A percentile compares a stretch with the other conserved stretches of the same genome.
Conservation (phyloP, 2,329 filamentous ascomycete genomes). For the Xylaria sp. region DNA sequence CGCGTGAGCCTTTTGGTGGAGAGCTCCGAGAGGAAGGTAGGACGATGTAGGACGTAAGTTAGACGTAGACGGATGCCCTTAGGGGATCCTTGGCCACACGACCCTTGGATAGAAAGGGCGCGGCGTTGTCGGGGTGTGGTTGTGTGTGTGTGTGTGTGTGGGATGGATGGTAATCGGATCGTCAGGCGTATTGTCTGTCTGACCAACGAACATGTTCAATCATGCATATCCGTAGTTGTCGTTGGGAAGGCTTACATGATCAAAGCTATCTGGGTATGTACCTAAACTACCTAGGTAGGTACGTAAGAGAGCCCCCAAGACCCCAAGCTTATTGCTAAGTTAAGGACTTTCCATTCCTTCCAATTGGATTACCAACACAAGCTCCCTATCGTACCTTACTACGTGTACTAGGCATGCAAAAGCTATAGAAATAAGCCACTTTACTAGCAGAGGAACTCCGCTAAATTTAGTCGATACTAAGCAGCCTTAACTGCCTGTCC, state of each 20-base stretch:
- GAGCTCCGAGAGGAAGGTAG: slow-evolving; percentile 23
- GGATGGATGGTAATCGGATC: not conserved
- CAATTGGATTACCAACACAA: slow-evolving; percentile 10
- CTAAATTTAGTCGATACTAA: not conserved
- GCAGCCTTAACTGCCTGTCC: not conserved
- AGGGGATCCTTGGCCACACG: slow-evolving; percentile 6
- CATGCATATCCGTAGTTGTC: slow-evolving; percentile 6
- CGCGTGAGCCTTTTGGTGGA: slow-evolving; percentile 16
- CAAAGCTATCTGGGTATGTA: not conserved
- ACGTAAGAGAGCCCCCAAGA: not conserved
- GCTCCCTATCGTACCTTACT: not conserved
- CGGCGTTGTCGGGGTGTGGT: not conserved
- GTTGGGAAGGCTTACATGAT: not conserved
- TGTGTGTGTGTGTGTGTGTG: slow-evolving; percentile 1
- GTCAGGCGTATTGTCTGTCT: slow-evolving; percentile 16
- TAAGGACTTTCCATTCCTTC: slow-evolving; percentile 8
- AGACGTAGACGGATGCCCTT: not conserved
- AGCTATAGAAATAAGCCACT: slow-evolving; percentile 4
- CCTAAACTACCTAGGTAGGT: not conserved
- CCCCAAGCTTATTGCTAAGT: slow-evolving; percentile 19
- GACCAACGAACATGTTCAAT: slow-evolving; percentile 10
- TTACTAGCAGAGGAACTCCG: not conserved
- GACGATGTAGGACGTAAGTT: not conserved
- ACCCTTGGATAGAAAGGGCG: slow-evolving; percentile 4
- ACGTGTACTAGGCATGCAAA: not conserved